phyloP scores from a whole-genome alignment of 805 yeast species.

The Tetrapisispora fleetii region DNA sequence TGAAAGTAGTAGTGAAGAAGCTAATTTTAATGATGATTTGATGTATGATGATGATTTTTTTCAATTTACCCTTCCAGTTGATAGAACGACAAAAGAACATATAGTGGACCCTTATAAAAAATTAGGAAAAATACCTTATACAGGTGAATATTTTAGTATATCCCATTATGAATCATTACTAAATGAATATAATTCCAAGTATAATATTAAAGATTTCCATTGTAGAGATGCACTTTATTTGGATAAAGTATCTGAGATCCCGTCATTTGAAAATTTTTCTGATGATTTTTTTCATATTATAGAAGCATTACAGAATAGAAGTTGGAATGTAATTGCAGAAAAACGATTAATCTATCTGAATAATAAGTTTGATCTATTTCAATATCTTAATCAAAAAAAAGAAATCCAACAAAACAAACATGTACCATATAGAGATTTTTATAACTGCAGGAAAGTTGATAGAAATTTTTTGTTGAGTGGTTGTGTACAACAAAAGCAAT shows the following conservation, averaged over 20 bases:
- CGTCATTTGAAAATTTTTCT: conserved; percentile 25
- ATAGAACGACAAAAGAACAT: neutral
- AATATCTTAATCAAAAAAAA: conserved; percentile 27
- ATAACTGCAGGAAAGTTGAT: conserved; percentile 92
- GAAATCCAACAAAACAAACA: conserved; percentile 30
- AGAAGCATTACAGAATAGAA: conserved; percentile 11
- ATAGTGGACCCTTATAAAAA: conserved; percentile 1
- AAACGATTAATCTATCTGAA: conserved; percentile 26
- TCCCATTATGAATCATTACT: conserved; percentile 19
- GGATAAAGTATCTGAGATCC: conserved; percentile 11
- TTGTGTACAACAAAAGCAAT: conserved; percentile 21
- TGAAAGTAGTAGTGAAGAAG: neutral
- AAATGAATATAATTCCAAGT: neutral
- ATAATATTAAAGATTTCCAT: neutral
- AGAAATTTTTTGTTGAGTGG: conserved; percentile 21
- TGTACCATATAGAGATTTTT: conserved; percentile 51
- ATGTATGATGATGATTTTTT: conserved; percentile 2
- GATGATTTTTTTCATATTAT: conserved; percentile 24
- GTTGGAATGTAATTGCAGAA: conserved; percentile 14
- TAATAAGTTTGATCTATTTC: conserved; percentile 31
- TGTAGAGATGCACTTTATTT: neutral
- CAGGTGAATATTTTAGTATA: conserved; percentile 31
- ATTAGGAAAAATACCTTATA: conserved; percentile 10
- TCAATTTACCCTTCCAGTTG: conserved; percentile 3
- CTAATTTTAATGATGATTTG: neutral